Evolutionary conservation across 2,329 filamentous ascomycete species (phyloP), one percentile per base, ranked within the genome.

Genomic region (Rhynchosporium graminicola): DNA sequence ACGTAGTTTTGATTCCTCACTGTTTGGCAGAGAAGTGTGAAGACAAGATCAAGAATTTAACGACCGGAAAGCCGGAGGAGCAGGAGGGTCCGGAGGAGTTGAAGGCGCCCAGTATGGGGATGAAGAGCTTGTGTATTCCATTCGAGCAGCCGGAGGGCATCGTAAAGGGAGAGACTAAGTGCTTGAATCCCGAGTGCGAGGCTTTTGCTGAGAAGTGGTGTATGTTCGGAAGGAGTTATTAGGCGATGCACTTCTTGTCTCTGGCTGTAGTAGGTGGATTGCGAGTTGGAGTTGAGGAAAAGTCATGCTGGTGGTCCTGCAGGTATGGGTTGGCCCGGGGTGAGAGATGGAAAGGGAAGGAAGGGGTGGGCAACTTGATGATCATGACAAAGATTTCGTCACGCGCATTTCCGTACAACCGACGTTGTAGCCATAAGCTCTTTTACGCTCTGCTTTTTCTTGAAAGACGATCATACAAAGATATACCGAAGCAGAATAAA

Each of bases 21-120:
- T 99, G 96, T 75, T 81, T 93, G 65, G 89, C 85, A 42, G 78
- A 79, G 68, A 87, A 90, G 75, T 98, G 94, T 74, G 94, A 97
- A 78, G 94, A 97, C 72, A 86, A 91, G 76, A 92, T 98, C 80
- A 98, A 98, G 85, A 92, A 96, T 61, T 82, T 93, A 74, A 96
- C 91, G 66, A 91, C 90, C 48, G 88, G 89, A 67, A 90, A 87
- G 70, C 87, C 87, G 62, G 82, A 86, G 60, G 85, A 80, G 33
- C 77, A 79, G 7, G 72, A 74, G 20, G 74, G 72, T 10, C 71
- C 70, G 9, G 69, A 65, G 26, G 66, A 74, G 62, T 54, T 69
- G 67, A 84, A 84, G 69, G 87, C 87, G 60, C 88, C 88, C 63
- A 86, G 84, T 65, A 91, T 91, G 88, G 88, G 88, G 51, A 88